Percentiles rank a stretch among this genome's conserved stretches.
Evolutionary conservation across 2,329 filamentous ascomycete genomes (phyloP).

Genomic region (Boeremia lycopersici): DNA sequence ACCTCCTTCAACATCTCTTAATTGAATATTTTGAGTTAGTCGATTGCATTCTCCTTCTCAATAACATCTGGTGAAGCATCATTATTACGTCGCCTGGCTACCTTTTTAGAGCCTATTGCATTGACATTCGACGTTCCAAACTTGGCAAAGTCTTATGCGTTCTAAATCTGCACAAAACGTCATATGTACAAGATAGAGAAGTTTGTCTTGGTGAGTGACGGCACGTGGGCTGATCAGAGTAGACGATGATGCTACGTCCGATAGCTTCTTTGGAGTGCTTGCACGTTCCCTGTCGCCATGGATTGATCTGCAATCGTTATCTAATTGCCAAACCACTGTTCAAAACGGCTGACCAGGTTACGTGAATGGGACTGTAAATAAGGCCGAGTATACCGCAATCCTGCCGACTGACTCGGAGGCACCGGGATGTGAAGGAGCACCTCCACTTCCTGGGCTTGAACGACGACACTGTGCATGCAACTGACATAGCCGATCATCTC

Average conservation of each 20-base stretch:
- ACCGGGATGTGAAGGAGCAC: constrained; percentile 2
- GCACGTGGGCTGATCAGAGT: background rate
- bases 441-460: background rate
- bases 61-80: no score
- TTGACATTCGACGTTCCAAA: no score
- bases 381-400: constrained; percentile 10
- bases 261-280: background rate
- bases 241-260: background rate
- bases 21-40: no score
- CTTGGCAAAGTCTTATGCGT: no score
- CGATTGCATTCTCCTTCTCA: no score
- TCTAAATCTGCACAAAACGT: no score
- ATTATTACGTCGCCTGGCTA: no score
- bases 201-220: no score
- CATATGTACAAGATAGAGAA: no score
- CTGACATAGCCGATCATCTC: constrained; percentile 7
- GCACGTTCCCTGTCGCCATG: background rate
- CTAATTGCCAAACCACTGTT: background rate
- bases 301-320: background rate
- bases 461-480: constrained; percentile 11
- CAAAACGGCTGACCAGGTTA: background rate
- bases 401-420: constrained; percentile 7
- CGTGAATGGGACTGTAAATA: constrained; percentile 1
- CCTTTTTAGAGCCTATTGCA: no score
- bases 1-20: no score